Base-by-base conservation (phyloP, 2,329 filamentous ascomycete genomes). In the Clonostachys rhizophaga region DNA sequence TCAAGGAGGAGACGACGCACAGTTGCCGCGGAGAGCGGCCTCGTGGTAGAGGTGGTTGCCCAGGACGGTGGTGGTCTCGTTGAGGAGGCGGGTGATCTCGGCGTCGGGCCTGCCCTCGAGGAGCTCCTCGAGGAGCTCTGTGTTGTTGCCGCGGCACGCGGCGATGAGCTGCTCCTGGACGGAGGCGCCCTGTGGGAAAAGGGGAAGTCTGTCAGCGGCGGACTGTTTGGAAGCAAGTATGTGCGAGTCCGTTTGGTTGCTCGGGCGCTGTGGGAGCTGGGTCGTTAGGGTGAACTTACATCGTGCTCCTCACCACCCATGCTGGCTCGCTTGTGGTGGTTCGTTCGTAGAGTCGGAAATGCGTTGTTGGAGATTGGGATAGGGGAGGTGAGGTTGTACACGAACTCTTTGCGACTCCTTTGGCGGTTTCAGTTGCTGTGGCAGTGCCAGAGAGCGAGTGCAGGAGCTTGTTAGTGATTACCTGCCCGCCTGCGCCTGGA, bases 111-210 rank as follows among this genome's bases (percentile, higher is more conserved):
- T 79, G 54, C 72, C 70, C 40, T 78, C 69, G 55, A 96, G 76
- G 48, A 91, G 79, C 58, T 94, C 86, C 57, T 80, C 71, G 48
- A 97, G 82, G 50, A 97, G 83, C 46, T 92, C 86, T 55, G 84
- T 84, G 70, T 97, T 96, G 78, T 97, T 92, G 61, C 91, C 83
- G 51, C 92, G 89, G 71, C 89, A 95, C 58, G 94, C 89, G 74
- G 95, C 92, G 69, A 97, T 83, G 58, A 97, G 81, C 60, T 89
- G 81, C 73, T 97, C 92, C 66, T 85, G 79, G 42, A 84, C 82
- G 50, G 89, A 89, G 57, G 92, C 92, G 64, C 92, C 94, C 87
- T 52, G 34, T 16, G 6, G 24, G 33, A 34, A 14, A n/a, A 10
- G 41, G 41, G 43, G 20, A 20, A 20, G 5, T 20, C 20, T 9